phyloP scores from a whole-genome alignment of 148 eudicot genomes.

The Rhododendron williamsianum region DNA sequence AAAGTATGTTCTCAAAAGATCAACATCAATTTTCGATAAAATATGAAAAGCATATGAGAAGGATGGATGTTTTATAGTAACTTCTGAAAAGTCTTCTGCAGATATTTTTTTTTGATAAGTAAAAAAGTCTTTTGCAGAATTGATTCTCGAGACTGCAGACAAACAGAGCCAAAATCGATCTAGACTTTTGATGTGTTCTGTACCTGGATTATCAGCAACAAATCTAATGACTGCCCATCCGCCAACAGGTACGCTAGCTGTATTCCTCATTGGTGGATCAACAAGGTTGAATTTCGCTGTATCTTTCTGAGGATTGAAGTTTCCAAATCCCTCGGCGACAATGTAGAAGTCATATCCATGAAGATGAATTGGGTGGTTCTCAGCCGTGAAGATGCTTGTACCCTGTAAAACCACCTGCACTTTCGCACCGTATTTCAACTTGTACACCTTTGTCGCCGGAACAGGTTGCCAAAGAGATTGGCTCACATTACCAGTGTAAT shows the following conservation, averaged over 20 bases:
- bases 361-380: conserved; percentile 92
- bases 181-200: background rate
- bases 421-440: conserved; percentile 56
- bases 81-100: background rate
- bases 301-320: conserved; percentile 57
- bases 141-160: background rate
- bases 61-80: background rate
- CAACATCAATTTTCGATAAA: background rate
- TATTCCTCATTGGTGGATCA: conserved; percentile 87
- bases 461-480: conserved; percentile 76
- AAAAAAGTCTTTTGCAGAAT: background rate
- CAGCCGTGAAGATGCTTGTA: conserved; percentile 66
- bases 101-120: background rate
- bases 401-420: conserved; percentile 86
- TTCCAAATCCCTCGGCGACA: conserved; percentile 74
- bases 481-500: conserved; percentile 89
- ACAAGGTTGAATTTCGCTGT: conserved; percentile 67
- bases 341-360: conserved; percentile 93
- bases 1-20: background rate
- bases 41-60: background rate
- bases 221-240: conserved; percentile 93
- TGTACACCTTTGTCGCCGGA: conserved; percentile 51
- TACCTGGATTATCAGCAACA: conserved; percentile 96
- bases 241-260: conserved; percentile 70
- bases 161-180: background rate